Conservation (phyloP, 257 asterid species). For the Misopates orontium region DNA sequence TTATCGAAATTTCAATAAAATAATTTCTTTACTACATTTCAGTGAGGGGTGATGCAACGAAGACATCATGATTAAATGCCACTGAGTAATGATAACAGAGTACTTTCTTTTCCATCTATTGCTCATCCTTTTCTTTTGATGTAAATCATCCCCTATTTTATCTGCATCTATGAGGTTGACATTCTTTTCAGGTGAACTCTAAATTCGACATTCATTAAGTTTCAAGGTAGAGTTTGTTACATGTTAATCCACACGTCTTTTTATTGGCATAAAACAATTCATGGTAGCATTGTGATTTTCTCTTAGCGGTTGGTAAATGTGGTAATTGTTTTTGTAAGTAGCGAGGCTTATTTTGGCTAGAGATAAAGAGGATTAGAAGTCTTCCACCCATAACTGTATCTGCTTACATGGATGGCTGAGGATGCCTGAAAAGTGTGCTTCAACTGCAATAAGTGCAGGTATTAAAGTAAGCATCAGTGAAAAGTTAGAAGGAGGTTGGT, state of each 20-base stretch:
- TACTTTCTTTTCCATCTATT: constrained; percentile 15
- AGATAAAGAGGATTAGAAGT: constrained; percentile 9
- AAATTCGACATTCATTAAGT: constrained; percentile 31
- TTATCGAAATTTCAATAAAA: no score
- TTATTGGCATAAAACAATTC: constrained; percentile 9
- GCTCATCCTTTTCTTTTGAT: background rate
- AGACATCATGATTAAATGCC: no score
- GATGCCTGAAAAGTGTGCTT: constrained; percentile 31
- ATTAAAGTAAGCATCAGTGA: no score
- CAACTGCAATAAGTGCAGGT: constrained; percentile 8
- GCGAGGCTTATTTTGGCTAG: constrained; percentile 21
- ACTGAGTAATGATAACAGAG: constrained; percentile 1
- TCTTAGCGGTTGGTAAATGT: constrained; percentile 9
- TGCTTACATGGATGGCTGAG: constrained; percentile 33
- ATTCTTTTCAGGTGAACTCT: constrained; percentile 36
- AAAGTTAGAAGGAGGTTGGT: no score
- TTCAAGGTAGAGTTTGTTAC: constrained; percentile 34
- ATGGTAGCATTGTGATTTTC: constrained; percentile 1
- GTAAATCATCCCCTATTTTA: background rate
- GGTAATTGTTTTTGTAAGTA: constrained; percentile 4
- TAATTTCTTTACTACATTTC: no score
- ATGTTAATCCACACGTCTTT: constrained; percentile 7
- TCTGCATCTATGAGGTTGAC: constrained; percentile 6
- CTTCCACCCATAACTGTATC: background rate
- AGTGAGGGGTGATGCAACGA: no score